Base-by-base conservation (phyloP, 306 rosid genomes). In the Cicer yamashitae region DNA sequence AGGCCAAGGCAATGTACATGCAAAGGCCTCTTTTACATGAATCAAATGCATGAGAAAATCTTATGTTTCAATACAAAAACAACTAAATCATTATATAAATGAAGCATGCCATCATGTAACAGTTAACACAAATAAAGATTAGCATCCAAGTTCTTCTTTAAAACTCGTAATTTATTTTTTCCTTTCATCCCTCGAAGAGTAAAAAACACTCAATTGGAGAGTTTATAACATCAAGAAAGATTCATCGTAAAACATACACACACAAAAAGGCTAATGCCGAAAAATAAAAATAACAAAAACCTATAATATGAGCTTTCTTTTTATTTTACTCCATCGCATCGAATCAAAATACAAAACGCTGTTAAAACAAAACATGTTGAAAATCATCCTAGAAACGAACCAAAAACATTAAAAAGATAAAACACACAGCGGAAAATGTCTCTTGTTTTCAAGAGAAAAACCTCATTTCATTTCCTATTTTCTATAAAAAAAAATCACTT, bases 91-190 rank as follows among this genome's bases (percentile, higher is more conserved):
- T 53, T 51, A 14, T 58, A 47, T 18, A 20, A 40, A 38, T 37
- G 63, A 63, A 75, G 15, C 43, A 39, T 38, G 25, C 9, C 72
- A 75, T 50, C 25, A 18, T 37, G 44, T 63, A 44, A 50, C 25
- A 64, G 20, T 38, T 75, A 41, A 41, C 45, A 41, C 45, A 30
- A 3, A 30, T 30, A 30, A 30, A 30, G 34, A 30, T 30, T 30
- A 30, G 34, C 5, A 3, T 30, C 34, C 34, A 30, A 30, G 34
- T 30, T 30, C 34, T 30, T 30, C 34, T 3, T 30, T 30, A 30
- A 30, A 30, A 30, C 37, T 30, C 37, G 3, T 30, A 30, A 30
- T 3, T 30, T 30, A 30, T 30, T 30, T 30, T 3, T 30, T 30
- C 37, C 37, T 30, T 30, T 30, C 37, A 30, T 3, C 37, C 37